Evolutionary conservation across 257 asterid genomes (phyloP), one percentile per base, ranked within the genome.

Genomic region (Fraxinus anomala): DNA sequence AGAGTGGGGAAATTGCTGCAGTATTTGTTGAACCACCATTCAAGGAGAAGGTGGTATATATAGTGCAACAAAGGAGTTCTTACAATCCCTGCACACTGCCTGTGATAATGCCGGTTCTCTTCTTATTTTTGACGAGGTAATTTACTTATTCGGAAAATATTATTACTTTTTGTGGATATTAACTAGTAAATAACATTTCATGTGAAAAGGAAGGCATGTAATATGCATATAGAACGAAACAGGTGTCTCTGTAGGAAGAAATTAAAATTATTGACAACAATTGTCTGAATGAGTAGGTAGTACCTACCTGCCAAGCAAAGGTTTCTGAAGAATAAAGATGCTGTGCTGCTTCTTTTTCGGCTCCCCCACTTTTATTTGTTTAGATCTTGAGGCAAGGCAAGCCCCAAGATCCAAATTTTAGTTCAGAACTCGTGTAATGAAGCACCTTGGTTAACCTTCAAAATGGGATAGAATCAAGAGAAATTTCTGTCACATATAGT

Each of bases 11-110:
- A 75, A 77, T 93, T 56, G 99, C 99, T 59, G 99, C 98, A 1
- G 98, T 96, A 13, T 93, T 96, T 83, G 97, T 93, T 72, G 99
- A 96, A 70, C 99, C n/a, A n/a, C 99, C 26, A 81, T 96, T 80
- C 98, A 95, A 79, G 99, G 99, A 63, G 99, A 95, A 85, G 98
- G 99, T 23, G 99, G 99, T n/a, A 91, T 95, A 83, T 80, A 90
- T 61, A 87, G 93, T 65, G 94, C 98, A 13, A 81, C 94, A 0
- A 85, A 88, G 87, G 94, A 90, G 76, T 96, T 96, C 39, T 75
- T 93, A 80, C 90, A 86, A 74, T 84, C 96, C 4, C 66, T 96
- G 82, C 98, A 94, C 19, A 68, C 77, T 80, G 93, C 97, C 0
- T 96, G 98, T 85, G 96, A 96, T 83, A 71, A 78, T 36, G 79